These are phyloP conservation scores for Gossypium australe DNA, from an alignment of 345 rosid genomes.

Conservation along the genomic window DNA sequence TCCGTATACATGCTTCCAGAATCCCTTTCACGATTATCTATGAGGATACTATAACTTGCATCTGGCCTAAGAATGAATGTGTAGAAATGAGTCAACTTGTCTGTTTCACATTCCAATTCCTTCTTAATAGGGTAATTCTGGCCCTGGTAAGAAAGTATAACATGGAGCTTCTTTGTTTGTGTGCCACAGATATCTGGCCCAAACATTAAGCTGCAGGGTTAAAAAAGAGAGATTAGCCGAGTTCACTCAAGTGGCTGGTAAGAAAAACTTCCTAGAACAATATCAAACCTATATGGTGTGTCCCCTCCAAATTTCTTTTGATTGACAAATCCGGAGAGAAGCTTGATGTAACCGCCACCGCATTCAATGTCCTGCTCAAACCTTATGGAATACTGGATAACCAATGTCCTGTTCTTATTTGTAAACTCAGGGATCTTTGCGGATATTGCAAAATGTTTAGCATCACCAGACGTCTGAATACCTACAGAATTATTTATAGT, in stretches of 20 bases:
- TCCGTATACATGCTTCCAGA: conserved; percentile 85
- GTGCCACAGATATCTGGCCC: conserved; percentile 96
- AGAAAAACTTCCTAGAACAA: background rate
- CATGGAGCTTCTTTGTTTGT: conserved; percentile 84
- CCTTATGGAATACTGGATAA: conserved; percentile 74
- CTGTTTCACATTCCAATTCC: conserved; percentile 88
- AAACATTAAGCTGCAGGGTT: conserved; percentile 70
- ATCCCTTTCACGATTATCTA: conserved; percentile 84
- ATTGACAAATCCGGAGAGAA: conserved; percentile 82
- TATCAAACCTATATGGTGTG: conserved; percentile 75
- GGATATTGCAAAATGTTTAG: conserved; percentile 74
- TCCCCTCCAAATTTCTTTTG: conserved; percentile 97
- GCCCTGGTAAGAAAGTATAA: conserved; percentile 81
- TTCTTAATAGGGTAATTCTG: conserved; percentile 86
- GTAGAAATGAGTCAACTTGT: conserved; percentile 86
- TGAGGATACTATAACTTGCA: conserved; percentile 70
- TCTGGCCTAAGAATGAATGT: conserved; percentile 90
- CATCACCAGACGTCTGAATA: conserved; percentile 75
- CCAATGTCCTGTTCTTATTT: conserved; percentile 78
- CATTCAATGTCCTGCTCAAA: conserved; percentile 91
- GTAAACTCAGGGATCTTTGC: conserved; percentile 79
- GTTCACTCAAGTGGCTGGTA: background rate
- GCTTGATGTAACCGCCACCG: conserved; percentile 93
- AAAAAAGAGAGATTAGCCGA: background rate
- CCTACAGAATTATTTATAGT: conserved; percentile 34